phyloP scores from a whole-genome alignment of 345 rosid species.

The Moricandia moricandioides region DNA sequence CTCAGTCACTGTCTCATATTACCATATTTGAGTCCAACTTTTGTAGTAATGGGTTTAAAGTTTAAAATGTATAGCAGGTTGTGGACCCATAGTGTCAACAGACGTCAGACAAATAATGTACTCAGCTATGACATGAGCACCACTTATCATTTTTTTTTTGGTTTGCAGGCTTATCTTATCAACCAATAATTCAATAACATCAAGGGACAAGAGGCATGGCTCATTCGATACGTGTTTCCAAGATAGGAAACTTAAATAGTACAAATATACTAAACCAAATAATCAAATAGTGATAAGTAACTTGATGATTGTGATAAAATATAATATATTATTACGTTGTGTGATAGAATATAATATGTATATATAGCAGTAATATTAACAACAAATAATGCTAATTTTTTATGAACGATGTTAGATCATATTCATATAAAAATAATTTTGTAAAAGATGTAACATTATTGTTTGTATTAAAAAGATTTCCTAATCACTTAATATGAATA shows the following conservation, averaged over 20 bases:
- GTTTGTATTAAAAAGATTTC: too few species aligned
- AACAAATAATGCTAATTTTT: too few species aligned
- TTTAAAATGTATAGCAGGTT: neutral
- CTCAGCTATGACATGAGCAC: constrained; percentile 13
- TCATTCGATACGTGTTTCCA: neutral
- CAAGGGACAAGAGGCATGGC: neutral
- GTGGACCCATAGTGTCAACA: constrained; percentile 13
- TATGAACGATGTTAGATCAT: too few species aligned
- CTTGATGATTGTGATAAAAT: neutral
- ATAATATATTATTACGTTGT: too few species aligned
- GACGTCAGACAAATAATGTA: neutral
- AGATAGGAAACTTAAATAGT: neutral
- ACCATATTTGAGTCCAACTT: neutral
- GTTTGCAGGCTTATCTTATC: constrained; percentile 9
- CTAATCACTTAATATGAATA: too few species aligned
- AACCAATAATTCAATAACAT: neutral
- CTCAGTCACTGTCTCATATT: neutral
- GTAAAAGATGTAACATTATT: too few species aligned
- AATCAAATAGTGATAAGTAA: neutral
- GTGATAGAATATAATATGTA: too few species aligned
- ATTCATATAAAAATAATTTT: too few species aligned
- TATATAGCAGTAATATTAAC: too few species aligned
- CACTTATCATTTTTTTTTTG: constrained; percentile 10
- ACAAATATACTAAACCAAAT: neutral
- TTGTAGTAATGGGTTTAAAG: neutral